A percentile compares a stretch with the other conserved stretches of the same genome.
These are phyloP conservation scores for Vanrija humicola DNA, from an alignment of 1,284 basidiomycete species.

Conservation along the genomic window DNA sequence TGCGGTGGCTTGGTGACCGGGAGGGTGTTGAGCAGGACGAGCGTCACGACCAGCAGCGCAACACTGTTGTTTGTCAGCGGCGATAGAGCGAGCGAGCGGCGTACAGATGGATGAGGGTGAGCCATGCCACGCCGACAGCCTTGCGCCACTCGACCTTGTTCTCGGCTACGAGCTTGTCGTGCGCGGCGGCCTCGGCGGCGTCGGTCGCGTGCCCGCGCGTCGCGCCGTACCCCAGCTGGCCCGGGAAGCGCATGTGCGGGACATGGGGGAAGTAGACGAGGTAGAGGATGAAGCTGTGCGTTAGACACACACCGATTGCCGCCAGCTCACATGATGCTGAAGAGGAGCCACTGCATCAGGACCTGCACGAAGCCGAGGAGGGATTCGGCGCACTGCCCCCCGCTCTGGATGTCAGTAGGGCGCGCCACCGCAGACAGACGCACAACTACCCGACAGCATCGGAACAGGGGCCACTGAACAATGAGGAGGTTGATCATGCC, in stretches of 20 bases:
- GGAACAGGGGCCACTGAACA: conserved; percentile 80
- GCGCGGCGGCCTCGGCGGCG: neutral
- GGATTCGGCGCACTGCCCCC: conserved; percentile 72
- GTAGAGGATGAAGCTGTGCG: conserved; percentile 73
- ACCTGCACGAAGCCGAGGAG: conserved; percentile 82
- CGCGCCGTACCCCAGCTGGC: conserved; percentile 53
- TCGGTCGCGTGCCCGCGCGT: conserved; percentile 30
- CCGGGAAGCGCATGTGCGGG: conserved; percentile 27
- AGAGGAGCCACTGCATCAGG: conserved; percentile 77
- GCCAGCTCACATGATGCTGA: conserved; percentile 77
- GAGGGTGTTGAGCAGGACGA: conserved; percentile 48
- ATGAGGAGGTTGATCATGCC: conserved; percentile 84
- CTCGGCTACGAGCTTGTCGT: neutral
- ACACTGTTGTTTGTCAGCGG: conserved; percentile 19
- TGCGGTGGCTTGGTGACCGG: conserved; percentile 48
- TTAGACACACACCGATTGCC: conserved; percentile 8
- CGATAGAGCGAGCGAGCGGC: conserved; percentile 38
- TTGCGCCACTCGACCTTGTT: conserved; percentile 67
- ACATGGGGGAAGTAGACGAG: conserved; percentile 82
- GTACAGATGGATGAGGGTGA: conserved; percentile 70
- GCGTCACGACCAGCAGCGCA: conserved; percentile 31
- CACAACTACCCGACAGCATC: conserved; percentile 74
- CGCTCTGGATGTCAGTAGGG: conserved; percentile 51
- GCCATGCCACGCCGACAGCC: conserved; percentile 69
- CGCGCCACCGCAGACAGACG: conserved; percentile 38